Base-by-base conservation (phyloP, 2,329 filamentous ascomycete genomes). In the Coniochaeta prunicola region DNA sequence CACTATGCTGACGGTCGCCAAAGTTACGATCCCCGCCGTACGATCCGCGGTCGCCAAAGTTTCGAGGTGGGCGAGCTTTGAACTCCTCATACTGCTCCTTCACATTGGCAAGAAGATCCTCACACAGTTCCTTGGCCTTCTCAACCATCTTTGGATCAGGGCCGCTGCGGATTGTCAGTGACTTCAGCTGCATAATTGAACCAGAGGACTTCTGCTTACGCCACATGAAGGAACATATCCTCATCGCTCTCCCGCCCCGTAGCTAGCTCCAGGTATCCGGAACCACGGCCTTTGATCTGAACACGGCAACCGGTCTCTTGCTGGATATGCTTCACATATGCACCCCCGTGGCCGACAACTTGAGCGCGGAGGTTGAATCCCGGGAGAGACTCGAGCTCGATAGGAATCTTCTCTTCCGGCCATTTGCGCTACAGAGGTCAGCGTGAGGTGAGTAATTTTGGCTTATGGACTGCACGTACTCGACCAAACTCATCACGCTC, bases 301-400 rank as follows among this genome's bases (percentile, higher is more conserved):
- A 99, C 94, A 66, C 93, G 90, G 72, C 94, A 97, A 62, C 90
- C 84, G 15, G 94, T 97, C 74, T 96, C 92, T 70, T 92, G 87
- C 74, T 97, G 94, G 64, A 99, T 97, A 70, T 97, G 93, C 75
- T 99, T 99, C 61, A 99, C 94, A 70, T 97, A 97, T 48, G 91
- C 89, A 61, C 94, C 94, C 33, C 92, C 92, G 66, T 93, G 90
- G 56, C 94, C 94, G 58, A 99, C 94, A 53, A 99, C 93, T 71
- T 97, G 92, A 57, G 94, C 94, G 63, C 94, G 89, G 54, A 99
- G 80, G 70, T 99, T 99, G 77, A 99, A 99, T 21, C 94, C 94
- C 26, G 88, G 91, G 57, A 97, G 85, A 0, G 93, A 90, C 66
- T 97, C 94, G 59, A 99, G 85, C 62, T 87, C 86, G 66, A 99